These are phyloP conservation scores for Saccharomyces mikatae DNA, from an alignment of 805 yeast genomes.

Conservation along the genomic window DNA sequence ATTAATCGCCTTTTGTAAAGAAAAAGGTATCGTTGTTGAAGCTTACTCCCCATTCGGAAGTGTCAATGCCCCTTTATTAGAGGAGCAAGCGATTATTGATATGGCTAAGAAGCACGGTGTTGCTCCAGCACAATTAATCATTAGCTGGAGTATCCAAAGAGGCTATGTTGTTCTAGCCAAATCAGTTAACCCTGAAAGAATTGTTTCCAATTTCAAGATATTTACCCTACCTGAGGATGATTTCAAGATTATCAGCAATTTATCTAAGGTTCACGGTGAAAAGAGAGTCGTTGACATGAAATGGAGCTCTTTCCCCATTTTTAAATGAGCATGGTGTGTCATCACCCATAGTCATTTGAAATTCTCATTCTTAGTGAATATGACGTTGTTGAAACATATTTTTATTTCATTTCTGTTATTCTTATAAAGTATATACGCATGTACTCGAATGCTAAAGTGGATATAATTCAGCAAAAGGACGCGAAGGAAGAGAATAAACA, in stretches of 20 bases:
- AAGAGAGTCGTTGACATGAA: conserved; percentile 26
- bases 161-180: conserved; percentile 48
- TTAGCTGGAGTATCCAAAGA: conserved; percentile 55
- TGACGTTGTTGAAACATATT: neutral
- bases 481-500: neutral
- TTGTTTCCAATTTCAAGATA: conserved; percentile 30
- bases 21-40: conserved; percentile 49
- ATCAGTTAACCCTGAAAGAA: conserved; percentile 39
- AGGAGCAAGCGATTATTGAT: conserved; percentile 35
- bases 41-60: conserved; percentile 79
- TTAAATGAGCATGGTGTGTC: neutral
- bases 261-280: conserved; percentile 25
- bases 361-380: neutral
- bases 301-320: conserved; percentile 25
- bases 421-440: neutral
- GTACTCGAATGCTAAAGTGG: neutral
- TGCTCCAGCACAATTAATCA: conserved; percentile 42
- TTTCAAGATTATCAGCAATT: conserved; percentile 22
- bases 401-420: neutral
- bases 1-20: conserved; percentile 43
- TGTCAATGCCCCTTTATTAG: conserved; percentile 43
- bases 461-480: neutral
- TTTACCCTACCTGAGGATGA: conserved; percentile 32
- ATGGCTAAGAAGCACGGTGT: conserved; percentile 37
- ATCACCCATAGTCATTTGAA: neutral